Percentiles rank a stretch among this genome's conserved stretches.
Evolutionary conservation across 495 filamentous ascomycete genomes (phyloP).

Genomic region (Patellaria atrata): DNA sequence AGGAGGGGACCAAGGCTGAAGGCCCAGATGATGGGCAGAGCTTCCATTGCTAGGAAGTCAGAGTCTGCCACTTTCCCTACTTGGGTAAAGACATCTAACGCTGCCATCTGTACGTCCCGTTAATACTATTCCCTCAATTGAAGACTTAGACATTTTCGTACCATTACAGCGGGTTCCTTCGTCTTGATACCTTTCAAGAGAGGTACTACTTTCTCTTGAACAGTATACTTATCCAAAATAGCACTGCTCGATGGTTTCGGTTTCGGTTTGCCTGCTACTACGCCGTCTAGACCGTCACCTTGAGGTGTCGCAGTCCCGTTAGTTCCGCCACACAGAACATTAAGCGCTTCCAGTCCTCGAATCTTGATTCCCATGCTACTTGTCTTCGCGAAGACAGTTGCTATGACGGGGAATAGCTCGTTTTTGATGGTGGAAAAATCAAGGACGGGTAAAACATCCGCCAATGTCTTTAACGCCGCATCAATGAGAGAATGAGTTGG

Average conservation of each 20-base stretch:
- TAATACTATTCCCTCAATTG: slow-evolving; percentile 1
- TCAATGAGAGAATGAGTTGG: slow-evolving; percentile 80
- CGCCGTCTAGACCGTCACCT: slow-evolving; percentile 59
- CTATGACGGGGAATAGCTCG: slow-evolving; percentile 83
- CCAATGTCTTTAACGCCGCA: slow-evolving; percentile 59
- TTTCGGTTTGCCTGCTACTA: slow-evolving; percentile 23
- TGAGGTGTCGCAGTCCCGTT: slow-evolving; percentile 27
- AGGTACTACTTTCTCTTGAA: slow-evolving; percentile 91
- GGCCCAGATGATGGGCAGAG: slow-evolving; percentile 76
- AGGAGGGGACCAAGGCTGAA: slow-evolving; percentile 86
- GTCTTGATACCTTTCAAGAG: slow-evolving; percentile 88
- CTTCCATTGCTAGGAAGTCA: slow-evolving; percentile 87
- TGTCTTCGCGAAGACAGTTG: slow-evolving; percentile 78
- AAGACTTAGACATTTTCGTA: slow-evolving; percentile 7
- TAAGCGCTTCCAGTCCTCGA: slow-evolving; percentile 74
- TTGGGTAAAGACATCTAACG: slow-evolving; percentile 66
- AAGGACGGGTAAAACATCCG: slow-evolving; percentile 59
- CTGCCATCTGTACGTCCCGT: slow-evolving; percentile 45
- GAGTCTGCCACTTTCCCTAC: slow-evolving; percentile 70
- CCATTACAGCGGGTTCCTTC: slow-evolving; percentile 90
- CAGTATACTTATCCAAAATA: slow-evolving; percentile 88
- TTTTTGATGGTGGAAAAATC: slow-evolving; percentile 95
- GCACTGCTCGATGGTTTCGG: slow-evolving; percentile 42
- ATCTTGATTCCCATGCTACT: slow-evolving; percentile 90
- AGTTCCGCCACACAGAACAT: slow-evolving; percentile 69